Conservation (phyloP, 768 basidiomycete species). For the Leccinum truebloodii region DNA sequence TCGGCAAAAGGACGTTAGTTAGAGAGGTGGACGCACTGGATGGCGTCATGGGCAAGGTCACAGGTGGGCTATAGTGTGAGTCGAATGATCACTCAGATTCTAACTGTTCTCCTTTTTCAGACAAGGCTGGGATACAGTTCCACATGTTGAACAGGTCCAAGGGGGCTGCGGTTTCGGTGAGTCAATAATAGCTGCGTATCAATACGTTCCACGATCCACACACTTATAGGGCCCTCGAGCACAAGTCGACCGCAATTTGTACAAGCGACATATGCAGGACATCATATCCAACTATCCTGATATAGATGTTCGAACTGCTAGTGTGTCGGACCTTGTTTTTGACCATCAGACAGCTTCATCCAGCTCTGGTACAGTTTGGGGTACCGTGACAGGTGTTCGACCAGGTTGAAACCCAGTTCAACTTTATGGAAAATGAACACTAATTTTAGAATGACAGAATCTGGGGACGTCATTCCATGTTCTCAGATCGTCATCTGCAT, state of each 20-base stretch:
- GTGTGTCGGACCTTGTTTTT: conserved; percentile 78
- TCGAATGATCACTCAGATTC: neutral
- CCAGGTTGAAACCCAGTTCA: conserved; percentile 47
- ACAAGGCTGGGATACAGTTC: conserved; percentile 88
- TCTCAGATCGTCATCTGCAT: conserved; percentile 87
- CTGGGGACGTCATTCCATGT: conserved; percentile 73
- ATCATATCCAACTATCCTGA: conserved; percentile 64
- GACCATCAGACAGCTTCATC: conserved; percentile 41
- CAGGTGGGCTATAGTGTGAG: conserved; percentile 49
- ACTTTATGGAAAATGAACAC: neutral
- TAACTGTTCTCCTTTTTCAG: conserved; percentile 36
- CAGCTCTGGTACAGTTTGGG: conserved; percentile 40
- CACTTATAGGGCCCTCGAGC: conserved; percentile 77
- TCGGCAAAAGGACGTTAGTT: conserved; percentile 92
- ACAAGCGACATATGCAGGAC: conserved; percentile 81
- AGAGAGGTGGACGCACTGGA: conserved; percentile 89
- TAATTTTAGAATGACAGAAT: conserved; percentile 44
- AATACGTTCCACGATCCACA: neutral
- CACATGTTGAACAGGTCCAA: conserved; percentile 83
- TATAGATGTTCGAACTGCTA: conserved; percentile 68
- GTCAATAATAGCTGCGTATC: conserved; percentile 17
- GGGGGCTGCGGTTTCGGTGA: conserved; percentile 87
- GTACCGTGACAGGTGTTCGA: conserved; percentile 61
- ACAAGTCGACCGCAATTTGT: conserved; percentile 83
- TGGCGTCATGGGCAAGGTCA: conserved; percentile 80